Evolutionary conservation across 306 rosid species (phyloP), one percentile per base, ranked within the genome.

Genomic region (Erythrophleum fordii): DNA sequence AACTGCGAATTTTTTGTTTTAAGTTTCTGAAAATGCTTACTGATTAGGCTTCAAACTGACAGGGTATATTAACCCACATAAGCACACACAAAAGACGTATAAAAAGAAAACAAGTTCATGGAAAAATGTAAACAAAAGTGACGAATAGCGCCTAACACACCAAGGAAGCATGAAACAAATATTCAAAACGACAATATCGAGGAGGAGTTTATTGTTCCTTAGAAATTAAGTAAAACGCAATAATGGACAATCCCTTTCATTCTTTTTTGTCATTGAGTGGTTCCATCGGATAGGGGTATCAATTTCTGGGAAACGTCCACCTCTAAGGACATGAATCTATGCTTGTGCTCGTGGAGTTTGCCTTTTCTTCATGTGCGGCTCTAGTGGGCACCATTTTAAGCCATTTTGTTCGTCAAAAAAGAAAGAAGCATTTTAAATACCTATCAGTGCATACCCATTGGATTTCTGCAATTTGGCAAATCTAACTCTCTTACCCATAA

Each of bases 301-400:
- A 75, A 62, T 83, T 80, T 77, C 48, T 76, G 69, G 41, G 77
- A 80, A 86, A 83, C 81, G 67, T 28, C 66, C 41, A 67, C 41
- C 67, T 44, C 79, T 56, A 69, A 80, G 42, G 84, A 82, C 80
- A 76, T 34, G 88, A 87, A 84, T 41, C 85, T 85, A 72, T 80
- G 85, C 72, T 80, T 85, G 34, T 67, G 52, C 25, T 66, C 72
- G n/a, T 41, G 51, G 81, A 80, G 70, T 3, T 61, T 73, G 18
- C 60, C 79, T 78, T 85, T 84, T 80, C 82, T 69, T 77, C 88
- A 80, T 80, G 87, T 87, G 91, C 88, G 11, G 76, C 86, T 80
- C 66, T 12, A 59, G 66, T 59, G 66, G 66, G 66, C 66, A 26
- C 66, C 66, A 13, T 55, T 55, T 22, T 55, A 55, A 8, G 62